Evolutionary conservation across 2,329 filamentous ascomycete genomes (phyloP).

Genomic region (Thyridium curvatum): DNA sequence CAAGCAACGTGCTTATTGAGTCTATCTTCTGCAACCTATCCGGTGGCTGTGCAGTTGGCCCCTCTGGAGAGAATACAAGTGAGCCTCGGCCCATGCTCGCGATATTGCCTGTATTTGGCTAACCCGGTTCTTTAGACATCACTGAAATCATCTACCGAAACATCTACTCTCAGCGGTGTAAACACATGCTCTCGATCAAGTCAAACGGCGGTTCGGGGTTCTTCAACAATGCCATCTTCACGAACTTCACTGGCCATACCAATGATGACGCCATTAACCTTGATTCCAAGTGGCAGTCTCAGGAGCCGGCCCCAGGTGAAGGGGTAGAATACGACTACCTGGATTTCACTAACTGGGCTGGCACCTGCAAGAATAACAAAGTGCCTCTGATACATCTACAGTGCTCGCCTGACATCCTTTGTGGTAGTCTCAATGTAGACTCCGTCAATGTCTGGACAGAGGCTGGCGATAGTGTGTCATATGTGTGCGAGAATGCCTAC

Average conservation of each 20-base stretch:
- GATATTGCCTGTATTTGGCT: not conserved
- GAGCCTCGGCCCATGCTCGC: not conserved
- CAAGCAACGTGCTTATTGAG: conserved; percentile 48
- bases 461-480: conserved; percentile 6
- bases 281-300: conserved; percentile 41
- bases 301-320: conserved; percentile 24
- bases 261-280: conserved; percentile 54
- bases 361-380: conserved; percentile 41
- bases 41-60: conserved; percentile 50
- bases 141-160: conserved; percentile 47
- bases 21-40: conserved; percentile 57
- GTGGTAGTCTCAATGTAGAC: conserved; percentile 8
- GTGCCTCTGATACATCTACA: conserved; percentile 46
- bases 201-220: conserved; percentile 49
- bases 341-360: conserved; percentile 49
- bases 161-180: conserved; percentile 51
- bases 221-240: conserved; percentile 41
- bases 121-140: conserved; percentile 26
- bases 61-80: conserved; percentile 36
- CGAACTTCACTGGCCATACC: conserved; percentile 53
- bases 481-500: conserved; percentile 12
- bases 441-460: conserved; percentile 15
- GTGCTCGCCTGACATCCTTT: conserved; percentile 11
- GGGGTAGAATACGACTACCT: conserved; percentile 48
- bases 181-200: conserved; percentile 60